A percentile compares a stretch with the other conserved stretches of the same genome.
phyloP scores from a whole-genome alignment of 2,329 filamentous ascomycete genomes.

The Purpureocillium takamizusanense region DNA sequence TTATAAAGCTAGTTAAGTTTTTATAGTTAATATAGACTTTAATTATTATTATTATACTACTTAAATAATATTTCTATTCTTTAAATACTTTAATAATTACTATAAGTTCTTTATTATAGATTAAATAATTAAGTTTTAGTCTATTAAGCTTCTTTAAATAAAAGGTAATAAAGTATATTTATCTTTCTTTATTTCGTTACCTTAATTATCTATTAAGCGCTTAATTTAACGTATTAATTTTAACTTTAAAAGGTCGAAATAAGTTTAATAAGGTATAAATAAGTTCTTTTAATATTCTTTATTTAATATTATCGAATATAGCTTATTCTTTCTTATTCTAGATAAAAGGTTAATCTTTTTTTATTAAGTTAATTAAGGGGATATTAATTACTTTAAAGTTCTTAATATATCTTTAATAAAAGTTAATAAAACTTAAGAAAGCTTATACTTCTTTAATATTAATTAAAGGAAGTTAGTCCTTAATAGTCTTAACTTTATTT shows the following conservation, averaged over 20 bases:
- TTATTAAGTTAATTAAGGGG: not conserved
- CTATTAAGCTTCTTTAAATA: conserved; percentile 7
- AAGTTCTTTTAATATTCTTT: not conserved
- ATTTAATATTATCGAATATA: too few species aligned
- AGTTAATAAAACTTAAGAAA: conserved; percentile 8
- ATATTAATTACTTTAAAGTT: not conserved
- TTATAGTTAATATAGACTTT: conserved; percentile 3
- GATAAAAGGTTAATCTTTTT: not conserved
- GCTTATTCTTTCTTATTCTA: too few species aligned
- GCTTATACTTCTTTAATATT: conserved; percentile 8
- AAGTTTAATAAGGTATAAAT: not conserved
- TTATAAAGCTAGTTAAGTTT: conserved; percentile 1
- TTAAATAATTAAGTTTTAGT: conserved; percentile 8
- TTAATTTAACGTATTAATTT: not conserved
- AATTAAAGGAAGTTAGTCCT: not conserved
- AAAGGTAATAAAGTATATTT: not conserved
- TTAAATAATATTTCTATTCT: conserved; percentile 7
- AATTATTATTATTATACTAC: conserved; percentile 1
- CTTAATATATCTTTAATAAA: conserved; percentile 1
- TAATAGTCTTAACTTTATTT: conserved; percentile 9
- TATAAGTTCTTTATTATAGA: too few species aligned
- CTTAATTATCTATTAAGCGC: not conserved
- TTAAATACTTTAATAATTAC: conserved; percentile 2
- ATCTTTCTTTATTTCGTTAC: not conserved
- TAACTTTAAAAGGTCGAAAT: not conserved